These are phyloP conservation scores for Scedosporium apiospermum DNA, from an alignment of 2,329 filamentous ascomycete species.

Conservation along the genomic window DNA sequence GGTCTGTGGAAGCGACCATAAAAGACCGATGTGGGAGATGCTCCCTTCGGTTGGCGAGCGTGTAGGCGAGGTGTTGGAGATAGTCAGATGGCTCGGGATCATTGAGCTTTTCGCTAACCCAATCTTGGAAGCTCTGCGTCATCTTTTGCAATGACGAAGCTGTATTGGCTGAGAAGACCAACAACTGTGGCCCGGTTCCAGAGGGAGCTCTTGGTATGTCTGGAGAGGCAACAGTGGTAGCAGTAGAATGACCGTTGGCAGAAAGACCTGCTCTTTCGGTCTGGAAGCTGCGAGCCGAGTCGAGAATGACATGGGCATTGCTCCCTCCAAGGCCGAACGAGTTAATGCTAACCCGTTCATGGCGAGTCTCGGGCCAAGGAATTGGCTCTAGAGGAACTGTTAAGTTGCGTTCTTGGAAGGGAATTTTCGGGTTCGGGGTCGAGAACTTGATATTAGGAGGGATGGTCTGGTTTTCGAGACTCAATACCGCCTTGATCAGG, in stretches of 20 bases:
- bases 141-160: slow-evolving; percentile 1
- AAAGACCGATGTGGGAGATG: slow-evolving; percentile 18
- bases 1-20: slow-evolving; percentile 10
- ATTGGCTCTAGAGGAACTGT: slow-evolving; percentile 15
- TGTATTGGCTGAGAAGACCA: slow-evolving; percentile 14
- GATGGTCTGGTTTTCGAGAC: slow-evolving; percentile 20
- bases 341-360: slow-evolving; percentile 23
- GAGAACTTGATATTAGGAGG: slow-evolving; percentile 22
- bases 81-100: background rate
- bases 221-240: background rate
- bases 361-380: slow-evolving; percentile 15
- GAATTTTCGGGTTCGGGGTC: slow-evolving; percentile 20
- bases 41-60: slow-evolving; percentile 18
- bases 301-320: slow-evolving; percentile 25
- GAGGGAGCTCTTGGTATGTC: background rate
- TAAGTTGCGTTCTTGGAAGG: slow-evolving; percentile 14
- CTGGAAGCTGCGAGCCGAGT: background rate
- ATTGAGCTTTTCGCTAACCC: slow-evolving; percentile 9
- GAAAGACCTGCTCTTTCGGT: background rate
- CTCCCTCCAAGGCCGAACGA: slow-evolving; percentile 28
- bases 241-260: background rate
- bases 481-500: slow-evolving; percentile 23
- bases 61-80: slow-evolving; percentile 18
- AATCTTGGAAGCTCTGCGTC: slow-evolving; percentile 13
- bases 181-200: slow-evolving; percentile 5